Evolutionary conservation across 192 early-diverging fungal species (phyloP).

Genomic region (Rhizoclosmatium sp.): DNA sequence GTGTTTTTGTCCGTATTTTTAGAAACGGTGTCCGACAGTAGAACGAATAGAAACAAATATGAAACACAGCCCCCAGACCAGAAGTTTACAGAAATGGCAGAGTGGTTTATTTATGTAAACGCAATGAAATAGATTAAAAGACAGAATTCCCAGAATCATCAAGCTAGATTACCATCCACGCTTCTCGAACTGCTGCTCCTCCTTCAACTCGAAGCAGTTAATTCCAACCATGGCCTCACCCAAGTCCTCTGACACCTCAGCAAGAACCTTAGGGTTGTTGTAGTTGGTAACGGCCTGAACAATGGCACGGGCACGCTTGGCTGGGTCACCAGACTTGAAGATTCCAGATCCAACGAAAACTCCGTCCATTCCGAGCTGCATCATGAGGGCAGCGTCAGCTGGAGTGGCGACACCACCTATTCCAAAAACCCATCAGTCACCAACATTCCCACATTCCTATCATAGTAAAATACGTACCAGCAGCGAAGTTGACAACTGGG

Average conservation of each 20-base stretch:
- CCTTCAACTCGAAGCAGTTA: constrained; percentile 75
- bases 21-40: too few relatives aligned
- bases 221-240: constrained; percentile 99
- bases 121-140: too few relatives aligned
- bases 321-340: constrained; percentile 92
- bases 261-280: constrained; percentile 87
- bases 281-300: constrained; percentile 97
- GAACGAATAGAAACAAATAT: neutral
- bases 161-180: constrained; percentile 56
- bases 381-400: constrained; percentile 98
- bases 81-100: too few relatives aligned
- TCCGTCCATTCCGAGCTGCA: constrained; percentile 98
- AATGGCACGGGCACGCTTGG: constrained; percentile 91
- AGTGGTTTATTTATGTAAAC: too few relatives aligned
- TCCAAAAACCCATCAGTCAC: neutral
- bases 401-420: constrained; percentile 93
- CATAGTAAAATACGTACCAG: constrained; percentile 51
- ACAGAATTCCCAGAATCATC: neutral
- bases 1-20: too few relatives aligned
- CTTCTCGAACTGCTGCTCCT: constrained; percentile 64
- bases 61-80: neutral
- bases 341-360: constrained; percentile 98
- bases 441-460: neutral
- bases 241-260: constrained; percentile 87
- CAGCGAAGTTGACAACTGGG: constrained; percentile 98